Evolutionary conservation across 225 moss, liverwort and hornwort species (phyloP), one percentile per base, ranked within the genome.

Genomic region (Takakia lepidozioides): DNA sequence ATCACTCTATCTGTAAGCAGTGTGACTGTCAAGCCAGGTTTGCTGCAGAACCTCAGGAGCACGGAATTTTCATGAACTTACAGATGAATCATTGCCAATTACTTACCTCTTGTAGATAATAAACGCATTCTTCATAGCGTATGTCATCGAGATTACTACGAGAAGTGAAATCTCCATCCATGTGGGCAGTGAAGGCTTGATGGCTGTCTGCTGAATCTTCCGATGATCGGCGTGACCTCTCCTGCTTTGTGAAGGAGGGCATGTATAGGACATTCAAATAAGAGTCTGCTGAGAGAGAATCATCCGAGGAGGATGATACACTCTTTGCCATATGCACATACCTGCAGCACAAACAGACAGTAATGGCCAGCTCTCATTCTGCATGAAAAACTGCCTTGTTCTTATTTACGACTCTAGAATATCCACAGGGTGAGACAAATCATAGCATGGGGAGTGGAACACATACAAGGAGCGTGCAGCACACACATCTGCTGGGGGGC

Each of bases 241-340:
- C 88, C 48, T 74, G 62, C 78, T 83, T 98, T 54, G 66, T 80
- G 48, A 85, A 88, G 22, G 84, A 76, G 43, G 98, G 91, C 57
- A 91, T 74, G 53, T 87, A 83, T 22, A 98, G 72, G 48, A 91
- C 78, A 49, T 85, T 87, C 38, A 98, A 50, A 62, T 98, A 98
- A 13, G 98, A 82, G 72, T 87, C 98, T 64, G 98, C 91, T 64
- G 98, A 98, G 18, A 98, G 80, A 10, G 98, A 91, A 58, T 98
- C 98, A 60, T 98, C 98, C 32, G 85, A 75, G 29, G 87, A 82
- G 30, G 86, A 80, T 50, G 73, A 80, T 41, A 87, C 84, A 60
- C 72, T 91, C 52, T 76, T 78, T 64, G 84, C 77, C 87, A 81
- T 85, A 58, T 91, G 85, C 14, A 66, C 66, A 64, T 98, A 98